Conservation (phyloP, 768 basidiomycete genomes). For the Symmetrospora coprosmae region DNA sequence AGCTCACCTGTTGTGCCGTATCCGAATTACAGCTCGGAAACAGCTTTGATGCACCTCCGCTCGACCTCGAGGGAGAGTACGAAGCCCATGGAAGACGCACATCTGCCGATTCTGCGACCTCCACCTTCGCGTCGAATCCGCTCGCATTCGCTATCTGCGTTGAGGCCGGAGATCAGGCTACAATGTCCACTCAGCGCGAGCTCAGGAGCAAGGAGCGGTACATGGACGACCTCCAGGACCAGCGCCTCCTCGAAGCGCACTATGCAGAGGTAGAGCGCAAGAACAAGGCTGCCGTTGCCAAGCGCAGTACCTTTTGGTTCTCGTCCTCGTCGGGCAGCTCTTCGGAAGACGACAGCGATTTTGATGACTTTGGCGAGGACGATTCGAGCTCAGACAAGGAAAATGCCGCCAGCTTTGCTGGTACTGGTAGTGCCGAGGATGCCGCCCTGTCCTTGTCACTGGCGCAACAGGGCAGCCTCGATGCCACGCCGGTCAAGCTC, state of each 20-base stretch:
- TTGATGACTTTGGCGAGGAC: constrained; percentile 6
- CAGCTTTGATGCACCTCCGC: constrained; percentile 59
- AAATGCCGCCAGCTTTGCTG: too few relatives aligned
- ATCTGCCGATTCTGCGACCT: too few relatives aligned
- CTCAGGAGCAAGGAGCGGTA: constrained; percentile 65
- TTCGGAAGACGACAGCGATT: too few relatives aligned
- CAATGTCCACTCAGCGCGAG: constrained; percentile 56
- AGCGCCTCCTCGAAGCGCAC: not conserved
- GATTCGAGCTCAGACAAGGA: too few relatives aligned
- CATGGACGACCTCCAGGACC: constrained; percentile 22
- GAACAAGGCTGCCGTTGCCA: not conserved
- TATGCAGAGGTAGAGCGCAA: not conserved
- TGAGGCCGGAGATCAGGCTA: constrained; percentile 69
- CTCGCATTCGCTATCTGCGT: constrained; percentile 68
- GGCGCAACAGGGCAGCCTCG: too few relatives aligned
- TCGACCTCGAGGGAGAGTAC: not conserved
- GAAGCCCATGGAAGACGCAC: too few relatives aligned
- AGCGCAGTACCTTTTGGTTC: not conserved
- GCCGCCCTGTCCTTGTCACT: too few relatives aligned
- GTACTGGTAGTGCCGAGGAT: too few relatives aligned
- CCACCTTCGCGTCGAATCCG: constrained; percentile 40
- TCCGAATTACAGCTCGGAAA: constrained; percentile 50
- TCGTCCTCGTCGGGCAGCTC: not conserved
- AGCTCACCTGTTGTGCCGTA: too few relatives aligned
- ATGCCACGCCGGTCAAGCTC: constrained; percentile 2